phyloP scores from a whole-genome alignment of 257 asterid species.

The Fraxinus quadrangulata region DNA sequence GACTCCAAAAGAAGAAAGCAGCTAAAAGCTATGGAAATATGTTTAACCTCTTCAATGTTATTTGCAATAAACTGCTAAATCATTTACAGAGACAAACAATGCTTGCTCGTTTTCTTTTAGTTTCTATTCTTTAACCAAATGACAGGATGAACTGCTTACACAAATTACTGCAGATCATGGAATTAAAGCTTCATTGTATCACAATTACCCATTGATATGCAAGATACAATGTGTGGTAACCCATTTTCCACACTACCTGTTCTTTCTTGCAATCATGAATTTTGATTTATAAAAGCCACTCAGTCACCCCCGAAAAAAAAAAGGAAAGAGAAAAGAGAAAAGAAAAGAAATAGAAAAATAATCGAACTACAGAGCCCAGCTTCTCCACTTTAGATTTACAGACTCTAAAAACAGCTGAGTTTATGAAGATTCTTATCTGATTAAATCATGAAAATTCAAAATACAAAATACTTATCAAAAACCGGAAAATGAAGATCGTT shows the following conservation, averaged over 20 bases:
- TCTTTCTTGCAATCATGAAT: not conserved
- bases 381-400: too few species aligned
- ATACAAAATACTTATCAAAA: too few species aligned
- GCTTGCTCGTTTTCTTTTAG: not conserved
- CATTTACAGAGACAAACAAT: not conserved
- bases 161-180: not conserved
- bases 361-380: not conserved
- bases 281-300: not conserved
- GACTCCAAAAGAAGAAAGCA: not conserved
- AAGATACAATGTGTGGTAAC: not conserved
- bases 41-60: not conserved
- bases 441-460: too few species aligned
- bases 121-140: slow-evolving; percentile 4
- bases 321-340: not conserved
- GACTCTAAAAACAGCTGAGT: too few species aligned
- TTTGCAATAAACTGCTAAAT: not conserved
- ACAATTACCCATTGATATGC: not conserved
- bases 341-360: not conserved
- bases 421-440: too few species aligned
- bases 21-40: slow-evolving; percentile 17
- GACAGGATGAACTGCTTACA: slow-evolving; percentile 1
- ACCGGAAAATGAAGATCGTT: too few species aligned
- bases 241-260: not conserved
- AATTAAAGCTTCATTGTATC: not conserved
- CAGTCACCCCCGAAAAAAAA: not conserved